Base-by-base conservation (phyloP, 75 land plant species). In the Chamaecyparis obtusa region DNA sequence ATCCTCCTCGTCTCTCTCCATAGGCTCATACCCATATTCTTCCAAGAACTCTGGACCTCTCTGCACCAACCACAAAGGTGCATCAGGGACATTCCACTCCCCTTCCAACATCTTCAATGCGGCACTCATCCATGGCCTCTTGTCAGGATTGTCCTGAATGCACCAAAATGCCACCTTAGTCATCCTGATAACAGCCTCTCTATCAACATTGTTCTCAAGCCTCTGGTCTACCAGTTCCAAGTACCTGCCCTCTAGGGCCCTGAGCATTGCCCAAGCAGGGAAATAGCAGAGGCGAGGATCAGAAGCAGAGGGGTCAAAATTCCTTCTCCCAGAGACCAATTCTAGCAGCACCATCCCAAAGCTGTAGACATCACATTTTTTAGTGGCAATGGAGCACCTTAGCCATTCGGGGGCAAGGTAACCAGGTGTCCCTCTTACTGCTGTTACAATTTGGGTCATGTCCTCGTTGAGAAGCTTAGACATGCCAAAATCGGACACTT, bases 401-500 rank as follows among this genome's bases (percentile, higher is more conserved):
- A 90, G 78, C 89, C 89, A 88, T 46, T 90, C 91, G 9, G 89
- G 89, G 1, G 91, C 91, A 19, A 90, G 48, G 83, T 90, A 90
- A n/a, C 91, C 90, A 39, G 76, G 91, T 8, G 93, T 92, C 57
- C 92, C 92, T 84, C 91, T 88, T 77, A 91, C 89, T 83, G 85
- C 72, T 5, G 89, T 88, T 13, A 86, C 46, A 27, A 57, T 43
- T 17, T 86, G 80, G 32, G 64, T 86, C 83, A 87, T 86, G 64
- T 91, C 92, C 19, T 64, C 86, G 3, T 83, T 84, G 33, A 92
- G 83, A 4, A 91, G 75, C 88, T 91, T 92, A 17, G 93, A 86
- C 85, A 92, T 83, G 21, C 93, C 93, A 41, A 92, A 91, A 85
- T 92, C 93, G 54, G 93, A 88, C 46, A 92, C 92, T 87, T 92